A percentile compares a stretch with the other conserved stretches of the same genome.
These are phyloP conservation scores for Picea glauca DNA, from an alignment of 75 land plant species.

Conservation along the genomic window DNA sequence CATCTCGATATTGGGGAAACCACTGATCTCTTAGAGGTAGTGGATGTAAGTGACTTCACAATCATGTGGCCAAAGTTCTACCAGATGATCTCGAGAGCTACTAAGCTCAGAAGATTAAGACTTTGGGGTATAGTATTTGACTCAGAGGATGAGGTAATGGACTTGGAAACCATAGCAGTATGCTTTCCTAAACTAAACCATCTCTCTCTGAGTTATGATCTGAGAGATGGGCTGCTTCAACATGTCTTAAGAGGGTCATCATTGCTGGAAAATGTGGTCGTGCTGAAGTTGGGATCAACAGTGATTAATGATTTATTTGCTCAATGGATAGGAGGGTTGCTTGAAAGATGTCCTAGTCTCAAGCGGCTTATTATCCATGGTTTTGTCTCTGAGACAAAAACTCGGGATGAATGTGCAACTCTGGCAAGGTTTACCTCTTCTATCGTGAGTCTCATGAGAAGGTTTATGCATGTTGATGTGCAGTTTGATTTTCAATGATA, in stretches of 20 bases:
- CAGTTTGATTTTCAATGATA: slow-evolving; percentile 51
- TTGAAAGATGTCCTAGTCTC: slow-evolving; percentile 72
- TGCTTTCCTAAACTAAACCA: slow-evolving; percentile 57
- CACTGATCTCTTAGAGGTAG: slow-evolving; percentile 57
- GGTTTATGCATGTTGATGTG: slow-evolving; percentile 54
- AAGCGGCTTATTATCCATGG: slow-evolving; percentile 64
- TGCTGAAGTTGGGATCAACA: slow-evolving; percentile 61
- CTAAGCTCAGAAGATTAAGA: slow-evolving; percentile 50
- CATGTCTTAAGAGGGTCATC: slow-evolving; percentile 51
- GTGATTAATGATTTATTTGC: slow-evolving; percentile 59
- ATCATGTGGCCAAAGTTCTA: slow-evolving; percentile 75
- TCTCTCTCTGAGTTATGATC: slow-evolving; percentile 67
- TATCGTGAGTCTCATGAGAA: slow-evolving; percentile 60
- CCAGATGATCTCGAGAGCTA: slow-evolving; percentile 64
- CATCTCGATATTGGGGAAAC: slow-evolving; percentile 76
- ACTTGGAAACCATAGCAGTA: slow-evolving; percentile 63
- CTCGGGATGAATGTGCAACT: slow-evolving; percentile 48
- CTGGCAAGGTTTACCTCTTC: slow-evolving; percentile 57
- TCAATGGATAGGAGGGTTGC: slow-evolving; percentile 56
- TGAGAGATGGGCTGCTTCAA: slow-evolving; percentile 50
- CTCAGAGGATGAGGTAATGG: slow-evolving; percentile 58
- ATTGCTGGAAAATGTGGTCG: slow-evolving; percentile 47
- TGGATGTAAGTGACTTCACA: slow-evolving; percentile 75
- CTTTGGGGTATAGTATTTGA: slow-evolving; percentile 74
- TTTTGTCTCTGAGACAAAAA: slow-evolving; percentile 57